Conservation (phyloP, 441 rosid species). For the Syzygium malaccense region DNA sequence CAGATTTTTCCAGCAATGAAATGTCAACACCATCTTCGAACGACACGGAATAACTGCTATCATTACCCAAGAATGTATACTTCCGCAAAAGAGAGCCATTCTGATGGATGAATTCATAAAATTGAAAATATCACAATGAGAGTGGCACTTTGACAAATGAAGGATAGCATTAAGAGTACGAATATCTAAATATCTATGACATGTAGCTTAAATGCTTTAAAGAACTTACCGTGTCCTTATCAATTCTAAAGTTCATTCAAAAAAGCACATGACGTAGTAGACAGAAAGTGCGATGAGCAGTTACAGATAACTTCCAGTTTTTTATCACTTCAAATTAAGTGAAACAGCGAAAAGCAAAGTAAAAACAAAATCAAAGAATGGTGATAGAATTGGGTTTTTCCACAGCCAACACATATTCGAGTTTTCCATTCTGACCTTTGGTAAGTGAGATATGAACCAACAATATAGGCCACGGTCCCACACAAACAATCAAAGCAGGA, state of each 20-base stretch:
- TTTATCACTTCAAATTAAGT: neutral
- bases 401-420: neutral
- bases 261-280: neutral
- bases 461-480: neutral
- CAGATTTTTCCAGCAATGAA: slow-evolving; percentile 47
- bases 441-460: neutral
- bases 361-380: neutral
- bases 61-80: slow-evolving; percentile 81
- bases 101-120: slow-evolving; percentile 31
- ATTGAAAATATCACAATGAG: neutral
- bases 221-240: neutral
- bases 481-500: neutral
- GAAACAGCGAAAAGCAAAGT: neutral
- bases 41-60: slow-evolving; percentile 85
- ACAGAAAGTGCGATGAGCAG: neutral
- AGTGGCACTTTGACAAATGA: neutral
- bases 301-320: neutral
- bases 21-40: slow-evolving; percentile 88
- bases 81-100: slow-evolving; percentile 88
- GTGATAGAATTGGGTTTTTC: neutral
- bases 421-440: neutral
- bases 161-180: neutral
- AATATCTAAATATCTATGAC: slow-evolving; percentile 1
- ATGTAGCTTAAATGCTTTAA: neutral
- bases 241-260: neutral